Percentiles rank a stretch among this genome's conserved stretches.
Conservation (phyloP, 2,329 filamentous ascomycete genomes). For the Scytalidium sp. region DNA sequence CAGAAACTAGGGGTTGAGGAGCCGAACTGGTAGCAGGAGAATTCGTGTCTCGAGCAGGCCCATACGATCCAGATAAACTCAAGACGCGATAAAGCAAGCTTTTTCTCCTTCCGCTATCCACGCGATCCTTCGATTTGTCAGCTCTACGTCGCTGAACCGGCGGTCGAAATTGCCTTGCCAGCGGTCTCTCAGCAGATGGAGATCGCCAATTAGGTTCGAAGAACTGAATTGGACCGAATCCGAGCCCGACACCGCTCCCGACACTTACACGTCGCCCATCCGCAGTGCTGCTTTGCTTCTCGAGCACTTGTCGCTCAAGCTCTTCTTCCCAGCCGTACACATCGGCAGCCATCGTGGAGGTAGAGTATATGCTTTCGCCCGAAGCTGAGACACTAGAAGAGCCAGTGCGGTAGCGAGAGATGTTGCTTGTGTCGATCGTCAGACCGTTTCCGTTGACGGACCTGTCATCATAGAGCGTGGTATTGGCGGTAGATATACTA, state of each 20-base stretch:
- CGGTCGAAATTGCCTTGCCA: neutral
- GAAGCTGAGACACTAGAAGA: constrained; percentile 13
- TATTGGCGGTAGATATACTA: neutral
- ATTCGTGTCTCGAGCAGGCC: neutral
- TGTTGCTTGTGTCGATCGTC: constrained; percentile 20
- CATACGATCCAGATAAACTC: constrained; percentile 15
- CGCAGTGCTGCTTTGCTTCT: constrained; percentile 7
- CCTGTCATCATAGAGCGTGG: neutral
- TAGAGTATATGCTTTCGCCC: constrained; percentile 27
- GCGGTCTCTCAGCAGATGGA: neutral
- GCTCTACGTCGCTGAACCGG: neutral
- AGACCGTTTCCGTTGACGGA: neutral
- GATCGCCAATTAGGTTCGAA: neutral
- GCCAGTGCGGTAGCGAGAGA: constrained; percentile 1
- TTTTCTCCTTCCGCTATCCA: constrained; percentile 19
- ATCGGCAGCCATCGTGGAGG: constrained; percentile 34
- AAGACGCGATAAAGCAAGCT: constrained; percentile 25
- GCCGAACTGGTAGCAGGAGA: neutral
- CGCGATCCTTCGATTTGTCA: constrained; percentile 1
- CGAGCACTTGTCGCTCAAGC: constrained; percentile 27
- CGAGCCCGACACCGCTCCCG: neutral
- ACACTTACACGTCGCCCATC: neutral
- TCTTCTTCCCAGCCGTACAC: constrained; percentile 55
- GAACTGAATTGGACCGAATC: neutral
- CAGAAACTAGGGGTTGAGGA: no score